Conservation (phyloP, 768 basidiomycete species). For the Lentinula sp. region DNA sequence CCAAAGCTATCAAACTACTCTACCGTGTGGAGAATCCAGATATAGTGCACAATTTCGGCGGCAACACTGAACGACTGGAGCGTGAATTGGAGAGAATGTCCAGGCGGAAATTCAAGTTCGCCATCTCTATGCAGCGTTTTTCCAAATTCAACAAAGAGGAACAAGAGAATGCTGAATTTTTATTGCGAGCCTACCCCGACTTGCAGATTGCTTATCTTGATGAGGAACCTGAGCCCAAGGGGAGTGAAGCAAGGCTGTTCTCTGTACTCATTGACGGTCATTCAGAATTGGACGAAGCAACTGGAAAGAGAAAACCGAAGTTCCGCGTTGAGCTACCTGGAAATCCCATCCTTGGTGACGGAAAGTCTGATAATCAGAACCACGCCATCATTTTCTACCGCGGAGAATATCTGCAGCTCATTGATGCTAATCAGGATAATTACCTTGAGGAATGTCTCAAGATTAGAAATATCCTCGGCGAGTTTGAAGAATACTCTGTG, state of each 20-base stretch:
- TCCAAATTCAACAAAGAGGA: conserved; percentile 99
- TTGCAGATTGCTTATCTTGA: conserved; percentile 97
- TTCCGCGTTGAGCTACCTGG: conserved; percentile 97
- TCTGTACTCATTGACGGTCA: conserved; percentile 96
- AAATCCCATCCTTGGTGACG: conserved; percentile 98
- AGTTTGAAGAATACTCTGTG: conserved; percentile 91
- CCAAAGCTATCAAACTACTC: conserved; percentile 97
- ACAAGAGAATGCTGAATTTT: conserved; percentile 96
- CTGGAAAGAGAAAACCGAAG: conserved; percentile 90
- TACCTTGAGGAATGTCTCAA: conserved; percentile 99
- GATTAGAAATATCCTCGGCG: conserved; percentile 95
- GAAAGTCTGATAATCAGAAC: conserved; percentile 99
- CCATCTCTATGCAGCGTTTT: conserved; percentile 98
- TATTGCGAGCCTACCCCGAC: conserved; percentile 96
- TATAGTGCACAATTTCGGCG: conserved; percentile 92
- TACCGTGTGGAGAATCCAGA: conserved; percentile 99
- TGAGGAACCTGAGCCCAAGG: conserved; percentile 87
- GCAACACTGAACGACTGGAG: conserved; percentile 94
- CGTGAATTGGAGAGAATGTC: conserved; percentile 96
- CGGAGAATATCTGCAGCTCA: conserved; percentile 97
- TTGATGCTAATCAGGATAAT: conserved; percentile 99
- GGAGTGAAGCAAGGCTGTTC: conserved; percentile 84
- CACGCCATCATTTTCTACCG: conserved; percentile 99
- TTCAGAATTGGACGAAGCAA: conserved; percentile 86
- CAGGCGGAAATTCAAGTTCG: conserved; percentile 96